phyloP scores from a whole-genome alignment of 1,139 yeast species.

The Sugiyamaella xylanicola region DNA sequence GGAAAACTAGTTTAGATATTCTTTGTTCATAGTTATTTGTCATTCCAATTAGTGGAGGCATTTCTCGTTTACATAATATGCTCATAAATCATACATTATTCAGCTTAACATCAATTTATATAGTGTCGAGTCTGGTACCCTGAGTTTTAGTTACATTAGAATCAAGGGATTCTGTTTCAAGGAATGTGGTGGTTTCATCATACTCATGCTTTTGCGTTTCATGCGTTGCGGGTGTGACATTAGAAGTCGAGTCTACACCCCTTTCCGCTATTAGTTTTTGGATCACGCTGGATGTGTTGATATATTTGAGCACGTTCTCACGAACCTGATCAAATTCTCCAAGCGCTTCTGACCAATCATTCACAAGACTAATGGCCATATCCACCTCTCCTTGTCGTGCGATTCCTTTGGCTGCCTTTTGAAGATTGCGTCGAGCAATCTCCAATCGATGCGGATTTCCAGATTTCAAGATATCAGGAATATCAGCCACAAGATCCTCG shows the following conservation, averaged over 20 bases:
- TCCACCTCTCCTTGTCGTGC: slow-evolving; percentile 25
- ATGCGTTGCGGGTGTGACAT: not conserved
- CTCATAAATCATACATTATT: slow-evolving; percentile 1
- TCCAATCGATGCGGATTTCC: slow-evolving; percentile 17
- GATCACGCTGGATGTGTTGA: slow-evolving; percentile 21
- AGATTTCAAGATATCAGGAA: slow-evolving; percentile 16
- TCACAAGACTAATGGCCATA: slow-evolving; percentile 31
- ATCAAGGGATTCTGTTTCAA: not conserved
- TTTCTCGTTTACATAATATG: not conserved
- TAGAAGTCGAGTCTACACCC: not conserved
- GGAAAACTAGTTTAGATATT: slow-evolving; percentile 24
- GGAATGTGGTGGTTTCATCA: not conserved
- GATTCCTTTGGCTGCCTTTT: slow-evolving; percentile 24
- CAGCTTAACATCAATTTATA: not conserved
- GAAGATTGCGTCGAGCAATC: slow-evolving; percentile 21
- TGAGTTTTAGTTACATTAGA: not conserved
- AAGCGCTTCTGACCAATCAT: slow-evolving; percentile 28
- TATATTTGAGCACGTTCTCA: slow-evolving; percentile 23
- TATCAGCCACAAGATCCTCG: slow-evolving; percentile 11
- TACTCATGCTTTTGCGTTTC: not conserved
- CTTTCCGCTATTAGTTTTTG: slow-evolving; percentile 10
- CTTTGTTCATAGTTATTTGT: no score
- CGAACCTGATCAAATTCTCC: slow-evolving; percentile 21
- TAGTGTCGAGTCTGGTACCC: not conserved
- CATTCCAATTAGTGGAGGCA: not conserved